Evolutionary conservation across 2,329 filamentous ascomycete genomes (phyloP).

Genomic region (Xylaria hypoxylon): DNA sequence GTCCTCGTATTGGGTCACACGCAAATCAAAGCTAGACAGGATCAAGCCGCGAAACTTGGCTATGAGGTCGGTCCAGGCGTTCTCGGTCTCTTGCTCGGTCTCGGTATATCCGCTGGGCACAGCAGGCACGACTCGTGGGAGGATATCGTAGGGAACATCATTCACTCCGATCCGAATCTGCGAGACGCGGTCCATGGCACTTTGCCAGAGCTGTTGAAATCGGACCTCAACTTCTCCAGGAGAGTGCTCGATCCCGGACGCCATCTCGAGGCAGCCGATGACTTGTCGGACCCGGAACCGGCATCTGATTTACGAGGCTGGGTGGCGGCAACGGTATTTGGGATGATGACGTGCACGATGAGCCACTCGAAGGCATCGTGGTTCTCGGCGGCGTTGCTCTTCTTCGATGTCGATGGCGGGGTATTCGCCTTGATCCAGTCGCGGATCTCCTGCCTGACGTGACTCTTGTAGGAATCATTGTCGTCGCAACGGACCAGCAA

Average conservation of each 20-base stretch:
- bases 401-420: slow-evolving; percentile 68
- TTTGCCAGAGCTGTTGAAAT: slow-evolving; percentile 85
- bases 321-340: slow-evolving; percentile 82
- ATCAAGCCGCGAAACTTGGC: slow-evolving; percentile 89
- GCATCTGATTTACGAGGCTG: slow-evolving; percentile 74
- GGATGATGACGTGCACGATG: slow-evolving; percentile 90
- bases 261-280: slow-evolving; percentile 75
- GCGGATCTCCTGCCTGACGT: slow-evolving; percentile 79
- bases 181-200: slow-evolving; percentile 79
- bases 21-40: slow-evolving; percentile 86
- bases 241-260: slow-evolving; percentile 83
- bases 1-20: slow-evolving; percentile 95
- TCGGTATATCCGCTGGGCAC: slow-evolving; percentile 75
- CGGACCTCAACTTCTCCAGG: slow-evolving; percentile 87
- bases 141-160: slow-evolving; percentile 73
- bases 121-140: slow-evolving; percentile 72
- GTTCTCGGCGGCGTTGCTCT: slow-evolving; percentile 80
- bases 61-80: slow-evolving; percentile 86
- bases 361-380: slow-evolving; percentile 98
- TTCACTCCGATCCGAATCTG: slow-evolving; percentile 85
- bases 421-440: slow-evolving; percentile 91
- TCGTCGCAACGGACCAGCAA: slow-evolving; percentile 93
- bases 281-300: slow-evolving; percentile 68
- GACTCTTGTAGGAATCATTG: slow-evolving; percentile 90
- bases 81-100: slow-evolving; percentile 80